Evolutionary conservation across 257 asterid species (phyloP).

Genomic region (Petunia axillaris): DNA sequence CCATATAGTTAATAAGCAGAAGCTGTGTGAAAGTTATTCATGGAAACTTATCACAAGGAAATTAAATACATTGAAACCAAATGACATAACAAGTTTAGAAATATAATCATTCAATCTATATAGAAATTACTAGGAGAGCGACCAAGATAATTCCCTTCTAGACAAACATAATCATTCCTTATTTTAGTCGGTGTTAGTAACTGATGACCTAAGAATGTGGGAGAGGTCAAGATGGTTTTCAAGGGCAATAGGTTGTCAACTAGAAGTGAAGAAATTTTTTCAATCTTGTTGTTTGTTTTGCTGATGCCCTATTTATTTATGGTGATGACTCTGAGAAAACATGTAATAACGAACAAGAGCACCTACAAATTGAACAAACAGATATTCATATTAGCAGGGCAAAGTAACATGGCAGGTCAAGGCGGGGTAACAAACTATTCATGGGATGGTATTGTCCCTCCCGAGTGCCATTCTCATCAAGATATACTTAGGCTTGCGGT

Average conservation of each 20-base stretch:
- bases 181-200: neutral
- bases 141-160: neutral
- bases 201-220: neutral
- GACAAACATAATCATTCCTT: neutral
- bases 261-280: neutral
- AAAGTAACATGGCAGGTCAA: slow-evolving; percentile 42
- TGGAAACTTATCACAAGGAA: neutral
- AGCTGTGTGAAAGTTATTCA: neutral
- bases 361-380: slow-evolving; percentile 18
- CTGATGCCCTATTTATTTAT: neutral
- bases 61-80: neutral
- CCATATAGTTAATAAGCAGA: neutral
- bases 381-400: slow-evolving; percentile 38
- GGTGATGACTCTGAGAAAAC: slow-evolving; percentile 3
- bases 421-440: slow-evolving; percentile 26
- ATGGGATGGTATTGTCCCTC: slow-evolving; percentile 28
- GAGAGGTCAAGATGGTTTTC: neutral
- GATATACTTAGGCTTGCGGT: slow-evolving; percentile 26
- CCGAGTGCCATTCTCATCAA: neutral
- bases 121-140: no score
- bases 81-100: neutral
- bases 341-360: neutral
- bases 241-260: neutral
- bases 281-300: neutral
- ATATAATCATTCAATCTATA: neutral